phyloP scores from a whole-genome alignment of 441 rosid genomes.

The Syzygium malaccense region DNA sequence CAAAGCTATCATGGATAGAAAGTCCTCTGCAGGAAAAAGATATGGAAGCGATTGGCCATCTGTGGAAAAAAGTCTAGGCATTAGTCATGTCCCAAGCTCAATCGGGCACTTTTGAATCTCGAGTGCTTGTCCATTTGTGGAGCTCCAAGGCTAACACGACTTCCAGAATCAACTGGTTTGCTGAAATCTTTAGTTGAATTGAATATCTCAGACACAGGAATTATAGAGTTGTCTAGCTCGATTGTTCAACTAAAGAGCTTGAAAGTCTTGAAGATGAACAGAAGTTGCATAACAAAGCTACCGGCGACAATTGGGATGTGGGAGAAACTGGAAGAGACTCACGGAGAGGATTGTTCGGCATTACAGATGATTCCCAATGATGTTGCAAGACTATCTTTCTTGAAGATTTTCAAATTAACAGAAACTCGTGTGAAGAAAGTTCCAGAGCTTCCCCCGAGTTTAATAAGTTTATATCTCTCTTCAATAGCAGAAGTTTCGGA shows the following conservation, averaged over 20 bases:
- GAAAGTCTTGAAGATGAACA: not conserved
- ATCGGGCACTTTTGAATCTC: not conserved
- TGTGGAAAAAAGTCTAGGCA: not conserved
- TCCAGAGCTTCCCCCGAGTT: not conserved
- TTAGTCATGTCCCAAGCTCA: not conserved
- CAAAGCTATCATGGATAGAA: not conserved
- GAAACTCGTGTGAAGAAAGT: not conserved
- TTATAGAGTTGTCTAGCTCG: not conserved
- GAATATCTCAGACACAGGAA: not conserved
- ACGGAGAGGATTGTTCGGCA: not conserved
- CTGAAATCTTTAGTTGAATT: not conserved
- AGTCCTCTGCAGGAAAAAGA: fast-evolving
- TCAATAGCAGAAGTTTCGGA: not conserved
- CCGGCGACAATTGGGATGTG: not conserved
- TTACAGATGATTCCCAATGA: not conserved
- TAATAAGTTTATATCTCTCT: not conserved
- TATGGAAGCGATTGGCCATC: fast-evolving
- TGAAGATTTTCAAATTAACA: not conserved
- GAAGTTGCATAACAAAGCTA: not conserved
- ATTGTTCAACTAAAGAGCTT: not conserved
- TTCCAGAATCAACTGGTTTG: not conserved
- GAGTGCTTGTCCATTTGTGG: not conserved
- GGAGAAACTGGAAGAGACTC: not conserved
- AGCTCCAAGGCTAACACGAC: not conserved
- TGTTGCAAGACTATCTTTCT: not conserved